A percentile compares a stretch with the other conserved stretches of the same genome.
phyloP scores from a whole-genome alignment of 2,329 filamentous ascomycete genomes.

The Helotiales sp. region DNA sequence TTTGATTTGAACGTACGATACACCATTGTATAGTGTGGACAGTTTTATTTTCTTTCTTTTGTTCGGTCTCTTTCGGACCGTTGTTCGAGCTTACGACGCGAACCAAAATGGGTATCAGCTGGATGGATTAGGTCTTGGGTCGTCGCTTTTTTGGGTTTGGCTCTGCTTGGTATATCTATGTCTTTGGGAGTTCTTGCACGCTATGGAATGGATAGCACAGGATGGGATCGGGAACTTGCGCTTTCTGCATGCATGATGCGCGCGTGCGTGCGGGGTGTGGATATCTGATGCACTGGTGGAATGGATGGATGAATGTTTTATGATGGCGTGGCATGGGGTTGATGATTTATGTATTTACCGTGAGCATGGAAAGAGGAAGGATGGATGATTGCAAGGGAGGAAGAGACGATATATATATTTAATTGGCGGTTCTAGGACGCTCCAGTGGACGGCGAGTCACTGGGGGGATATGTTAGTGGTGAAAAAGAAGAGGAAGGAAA shows the following conservation, averaged over 20 bases:
- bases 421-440: background rate
- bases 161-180: background rate
- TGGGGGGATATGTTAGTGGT: too few species aligned
- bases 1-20: conserved; percentile 1
- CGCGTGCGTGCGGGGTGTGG: background rate
- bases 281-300: background rate
- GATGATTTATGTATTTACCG: background rate
- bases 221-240: background rate
- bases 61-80: background rate
- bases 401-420: background rate
- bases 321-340: background rate
- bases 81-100: background rate
- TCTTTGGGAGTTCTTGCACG: background rate
- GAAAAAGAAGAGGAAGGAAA: background rate
- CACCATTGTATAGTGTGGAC: background rate
- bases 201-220: background rate
- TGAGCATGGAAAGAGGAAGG: background rate
- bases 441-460: background rate
- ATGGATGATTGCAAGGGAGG: background rate
- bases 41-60: background rate
- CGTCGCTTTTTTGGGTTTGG: background rate
- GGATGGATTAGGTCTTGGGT: background rate
- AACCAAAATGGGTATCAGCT: background rate
- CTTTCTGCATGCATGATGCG: background rate
- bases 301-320: background rate